A percentile compares a stretch with the other conserved stretches of the same genome.
Evolutionary conservation across 2,329 filamentous ascomycete genomes (phyloP).

Genomic region (Passalora sequoiae): DNA sequence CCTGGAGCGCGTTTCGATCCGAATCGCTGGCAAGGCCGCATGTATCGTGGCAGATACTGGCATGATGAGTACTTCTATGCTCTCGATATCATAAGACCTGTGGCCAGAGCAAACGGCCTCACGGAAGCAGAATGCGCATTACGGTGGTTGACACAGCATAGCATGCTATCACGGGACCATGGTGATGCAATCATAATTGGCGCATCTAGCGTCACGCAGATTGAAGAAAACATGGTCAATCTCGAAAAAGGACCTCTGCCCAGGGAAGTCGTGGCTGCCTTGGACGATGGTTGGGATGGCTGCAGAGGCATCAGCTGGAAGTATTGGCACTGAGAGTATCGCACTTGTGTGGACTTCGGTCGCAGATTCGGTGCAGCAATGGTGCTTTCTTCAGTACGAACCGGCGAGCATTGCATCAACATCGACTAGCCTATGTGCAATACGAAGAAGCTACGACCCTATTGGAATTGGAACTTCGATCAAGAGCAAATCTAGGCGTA

Average conservation of each 20-base stretch:
- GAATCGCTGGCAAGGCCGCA: conserved; percentile 37
- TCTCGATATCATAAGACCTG: conserved; percentile 37
- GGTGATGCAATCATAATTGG: conserved; percentile 40
- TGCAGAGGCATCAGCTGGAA: not conserved
- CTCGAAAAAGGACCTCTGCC: conserved; percentile 40
- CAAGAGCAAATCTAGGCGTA: too few species aligned
- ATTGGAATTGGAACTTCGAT: too few species aligned
- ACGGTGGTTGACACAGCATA: conserved; percentile 68
- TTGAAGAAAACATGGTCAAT: conserved; percentile 37
- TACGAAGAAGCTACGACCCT: too few species aligned
- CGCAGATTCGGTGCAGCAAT: too few species aligned
- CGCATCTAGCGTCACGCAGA: conserved; percentile 34
- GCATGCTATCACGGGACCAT: conserved; percentile 44
- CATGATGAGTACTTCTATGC: conserved; percentile 42
- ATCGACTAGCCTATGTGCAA: too few species aligned
- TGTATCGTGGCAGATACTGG: conserved; percentile 39
- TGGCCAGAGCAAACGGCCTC: conserved; percentile 38
- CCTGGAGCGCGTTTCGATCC: conserved; percentile 21
- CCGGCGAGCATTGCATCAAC: too few species aligned
- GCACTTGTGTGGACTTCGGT: too few species aligned
- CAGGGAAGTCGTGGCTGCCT: conserved; percentile 36
- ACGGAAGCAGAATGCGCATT: conserved; percentile 65
- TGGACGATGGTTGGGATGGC: conserved; percentile 37
- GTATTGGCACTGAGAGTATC: conserved; percentile 1
- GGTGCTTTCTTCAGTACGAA: too few species aligned